Evolutionary conservation across 2,329 filamentous ascomycete species (phyloP), one percentile per base, ranked within the genome.

Genomic region (Xylariaceae sp.): DNA sequence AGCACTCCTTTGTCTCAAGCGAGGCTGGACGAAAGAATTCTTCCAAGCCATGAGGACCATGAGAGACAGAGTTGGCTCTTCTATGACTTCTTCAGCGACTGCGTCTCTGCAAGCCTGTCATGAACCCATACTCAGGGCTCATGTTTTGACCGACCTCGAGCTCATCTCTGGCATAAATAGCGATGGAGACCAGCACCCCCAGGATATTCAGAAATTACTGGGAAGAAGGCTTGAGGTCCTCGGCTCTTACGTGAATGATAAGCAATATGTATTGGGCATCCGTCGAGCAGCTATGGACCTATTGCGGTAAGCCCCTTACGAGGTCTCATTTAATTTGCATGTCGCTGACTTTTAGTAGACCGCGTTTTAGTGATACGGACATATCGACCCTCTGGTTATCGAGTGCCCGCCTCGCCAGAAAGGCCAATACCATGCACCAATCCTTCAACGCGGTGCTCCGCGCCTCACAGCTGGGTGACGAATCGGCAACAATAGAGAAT

Each of bases 371-470:
- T 2, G 80, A 88, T 59, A 74, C 83, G 1, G 88, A 96, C 60
- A 84, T 95, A 60, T 92, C 91, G 2, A 82, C 86, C 0, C 78
- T 89, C 7, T 99, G 92, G 92, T 75, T 97, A 2, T 84, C 85
- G 1, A 95, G 87, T 62, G 90, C 92, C 42, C 84, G 87, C 59
- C 79, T 99, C 32, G 91, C 92, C 19, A 83, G 94, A 55, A 96
- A 97, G 72, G 83, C 87, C 6, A 88, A 88, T 58, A 87, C 88
- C 12, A 86, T 86, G 51, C 86, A 90, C 52, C 91, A 92, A 63
- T 95, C 94, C 0, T 96, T 96, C 74, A 94, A 95, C 68, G 91
- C 92, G 11, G 90, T 97, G 29, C 79, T 97, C 2, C 90, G 94
- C 71, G 94, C 95, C 8, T 87, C 88, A 27, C 83, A 87, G 57